Base-by-base conservation (phyloP, 306 rosid genomes). In the Acacia crassicarpa region DNA sequence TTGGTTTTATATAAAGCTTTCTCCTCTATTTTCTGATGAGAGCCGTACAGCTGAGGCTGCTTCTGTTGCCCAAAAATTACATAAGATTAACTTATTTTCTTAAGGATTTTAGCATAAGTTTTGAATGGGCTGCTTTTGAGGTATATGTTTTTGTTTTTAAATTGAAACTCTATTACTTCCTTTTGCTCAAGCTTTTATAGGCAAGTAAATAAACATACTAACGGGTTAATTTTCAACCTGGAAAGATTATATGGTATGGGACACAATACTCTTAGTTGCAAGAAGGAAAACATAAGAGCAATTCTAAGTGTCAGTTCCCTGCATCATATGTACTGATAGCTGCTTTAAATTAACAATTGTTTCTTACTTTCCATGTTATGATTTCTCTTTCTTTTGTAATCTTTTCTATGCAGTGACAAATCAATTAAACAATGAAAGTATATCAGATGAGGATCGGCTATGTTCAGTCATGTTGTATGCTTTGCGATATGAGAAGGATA, bases 1-100 rank as follows among this genome's bases (percentile, higher is more conserved):
- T 76, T 79, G 68, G 44, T 35, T 67, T 59, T 82, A 54, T 76
- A 33, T 68, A 61, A 27, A 27, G 27, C 27, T 27, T 27, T 27
- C 27, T 27, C 27, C 27, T 27, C 27, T 63, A 27, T 15, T 32
- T 58, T 72, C 51, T 10, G 0, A 95, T 85, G 99, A 95, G 79
- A 90, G 93, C 78, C 97, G 98, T 76, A 98, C 92, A 88, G 97
- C 98, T 1, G 99, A 95, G 87, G 99, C 97, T 46, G 97, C 99
- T 83, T 86, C 97, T n/a, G 87, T 95, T 84, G 99, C 99, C 53
- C 99, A 95, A 83, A 95, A 95, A 95, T 89, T 95, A 85, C 89
- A 98, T 95, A 91, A 89, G 94, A 74, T 81, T 56, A 27, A 78
- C 10, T 63, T 70, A 16, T 49, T 8, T 17, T 5, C 56, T 27